These are phyloP conservation scores for Venturiaceae sp. DNA, from an alignment of 2,329 filamentous ascomycete genomes.

Conservation along the genomic window DNA sequence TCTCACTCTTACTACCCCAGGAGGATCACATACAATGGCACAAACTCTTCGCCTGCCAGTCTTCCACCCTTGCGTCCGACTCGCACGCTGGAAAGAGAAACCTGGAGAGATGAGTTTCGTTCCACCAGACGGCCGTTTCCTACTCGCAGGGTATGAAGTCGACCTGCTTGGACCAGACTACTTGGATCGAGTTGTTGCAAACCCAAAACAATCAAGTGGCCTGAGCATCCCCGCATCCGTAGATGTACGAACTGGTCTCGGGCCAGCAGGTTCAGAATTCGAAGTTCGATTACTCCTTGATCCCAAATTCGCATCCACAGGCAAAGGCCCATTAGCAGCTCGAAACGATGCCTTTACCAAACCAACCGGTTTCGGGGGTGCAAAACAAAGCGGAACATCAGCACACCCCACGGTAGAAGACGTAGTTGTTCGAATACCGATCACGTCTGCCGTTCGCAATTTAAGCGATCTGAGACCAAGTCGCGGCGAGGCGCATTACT, in stretches of 20 bases:
- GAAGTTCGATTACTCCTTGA: slow-evolving; percentile 71
- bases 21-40: slow-evolving; percentile 64
- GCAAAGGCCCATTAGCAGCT: slow-evolving; percentile 7
- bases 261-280: slow-evolving; percentile 69
- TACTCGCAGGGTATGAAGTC: slow-evolving; percentile 88
- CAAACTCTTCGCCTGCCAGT: slow-evolving; percentile 78
- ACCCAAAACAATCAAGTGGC: slow-evolving; percentile 16
- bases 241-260: slow-evolving; percentile 73
- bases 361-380: slow-evolving; percentile 5
- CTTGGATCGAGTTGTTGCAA: slow-evolving; percentile 13
- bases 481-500: slow-evolving; percentile 76
- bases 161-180: slow-evolving; percentile 69
- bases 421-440: slow-evolving; percentile 65
- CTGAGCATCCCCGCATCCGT: slow-evolving; percentile 75
- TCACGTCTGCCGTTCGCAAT: slow-evolving; percentile 71
- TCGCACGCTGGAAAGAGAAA: slow-evolving; percentile 80
- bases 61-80: slow-evolving; percentile 88
- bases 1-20: slow-evolving; percentile 65
- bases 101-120: slow-evolving; percentile 93
- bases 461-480: slow-evolving; percentile 72
- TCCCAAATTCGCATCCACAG: slow-evolving; percentile 23
- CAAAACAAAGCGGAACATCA: slow-evolving; percentile 16
- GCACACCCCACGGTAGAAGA: slow-evolving; percentile 53
- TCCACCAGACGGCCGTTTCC: slow-evolving; percentile 87
- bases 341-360: slow-evolving; percentile 8